Evolutionary conservation across 495 filamentous ascomycete species (phyloP).

Genomic region (Trichodelitschia bisporula): DNA sequence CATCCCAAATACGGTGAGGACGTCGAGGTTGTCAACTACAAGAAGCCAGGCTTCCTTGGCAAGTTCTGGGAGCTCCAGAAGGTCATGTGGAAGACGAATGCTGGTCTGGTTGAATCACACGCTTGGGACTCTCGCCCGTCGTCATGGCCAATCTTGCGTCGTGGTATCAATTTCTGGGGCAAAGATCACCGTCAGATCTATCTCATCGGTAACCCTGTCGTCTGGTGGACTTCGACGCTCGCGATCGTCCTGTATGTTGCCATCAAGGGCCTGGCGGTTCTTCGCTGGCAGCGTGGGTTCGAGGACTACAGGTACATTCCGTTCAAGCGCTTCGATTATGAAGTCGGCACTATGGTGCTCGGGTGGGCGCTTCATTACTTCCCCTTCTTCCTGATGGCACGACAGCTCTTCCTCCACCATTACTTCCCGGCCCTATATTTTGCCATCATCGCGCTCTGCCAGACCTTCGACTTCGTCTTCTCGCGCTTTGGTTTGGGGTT

Average conservation of each 20-base stretch:
- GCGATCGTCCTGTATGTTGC: slow-evolving; percentile 51
- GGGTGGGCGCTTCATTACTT: slow-evolving; percentile 95
- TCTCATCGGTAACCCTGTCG: slow-evolving; percentile 79
- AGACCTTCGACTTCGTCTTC: slow-evolving; percentile 64
- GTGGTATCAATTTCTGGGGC: slow-evolving; percentile 99
- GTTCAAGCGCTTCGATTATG: slow-evolving; percentile 95
- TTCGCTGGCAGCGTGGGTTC: slow-evolving; percentile 86
- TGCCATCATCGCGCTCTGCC: slow-evolving; percentile 67
- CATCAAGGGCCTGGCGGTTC: slow-evolving; percentile 70
- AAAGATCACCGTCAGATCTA: slow-evolving; percentile 86
- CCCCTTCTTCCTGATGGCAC: slow-evolving; percentile 93
- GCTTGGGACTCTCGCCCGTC: slow-evolving; percentile 91
- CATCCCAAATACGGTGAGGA: slow-evolving; percentile 49
- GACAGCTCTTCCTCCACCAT: slow-evolving; percentile 92
- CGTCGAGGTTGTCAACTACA: slow-evolving; percentile 86
- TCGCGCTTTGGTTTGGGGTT: slow-evolving; percentile 45
- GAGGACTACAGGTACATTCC: slow-evolving; percentile 50
- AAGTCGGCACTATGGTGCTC: slow-evolving; percentile 70
- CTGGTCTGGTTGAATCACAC: slow-evolving; percentile 85
- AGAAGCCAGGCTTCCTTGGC: slow-evolving; percentile 82
- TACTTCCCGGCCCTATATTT: slow-evolving; percentile 95
- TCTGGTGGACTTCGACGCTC: slow-evolving; percentile 83
- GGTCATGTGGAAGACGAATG: slow-evolving; percentile 98
- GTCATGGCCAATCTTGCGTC: slow-evolving; percentile 78
- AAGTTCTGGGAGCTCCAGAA: slow-evolving; percentile 99